phyloP scores from a whole-genome alignment of 176 grass and related monocot species.

The barley (Hordeum vulgare) region MorexV3_pseudomolecules_assembly NC_058520.1:70651034-70651533 shows the following conservation, averaged over 20 bases:
- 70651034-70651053: not conserved
- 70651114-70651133: not conserved
- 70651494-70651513: conserved; percentile 79
- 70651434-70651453: conserved; percentile 81
- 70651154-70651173: conserved; percentile 2
- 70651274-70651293: conserved; percentile 61
- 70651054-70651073: not conserved
- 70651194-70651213: conserved; percentile 60
- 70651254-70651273: conserved; percentile 70
- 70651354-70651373: not conserved
- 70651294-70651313: conserved; percentile 60
- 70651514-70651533: conserved; percentile 66
- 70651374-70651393: not conserved
- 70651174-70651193: conserved; percentile 34
- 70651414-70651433: not conserved
- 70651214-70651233: conserved; percentile 10
- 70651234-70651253: conserved; percentile 86
- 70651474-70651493: conserved; percentile 73
- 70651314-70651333: conserved; percentile 66
- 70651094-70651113: not conserved
- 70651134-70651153: not conserved
- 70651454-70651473: conserved; percentile 80
- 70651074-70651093: not conserved
- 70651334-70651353: not conserved
- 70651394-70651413: not conserved